These are phyloP conservation scores for Coniophora puteana DNA, from an alignment of 1,284 basidiomycete genomes.

Conservation along the genomic window DNA sequence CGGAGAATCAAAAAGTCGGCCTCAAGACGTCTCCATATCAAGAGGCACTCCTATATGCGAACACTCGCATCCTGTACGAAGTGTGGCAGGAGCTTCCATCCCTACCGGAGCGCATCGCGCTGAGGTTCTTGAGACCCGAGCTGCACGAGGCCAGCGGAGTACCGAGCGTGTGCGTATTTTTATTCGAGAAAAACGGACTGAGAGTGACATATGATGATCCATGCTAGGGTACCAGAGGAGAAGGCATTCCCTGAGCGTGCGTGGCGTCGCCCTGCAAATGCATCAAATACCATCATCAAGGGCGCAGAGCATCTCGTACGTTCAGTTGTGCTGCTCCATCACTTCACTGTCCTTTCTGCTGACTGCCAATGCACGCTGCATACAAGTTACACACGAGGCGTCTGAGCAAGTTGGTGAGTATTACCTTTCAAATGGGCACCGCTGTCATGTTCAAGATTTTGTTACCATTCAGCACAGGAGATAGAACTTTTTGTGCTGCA, in stretches of 20 bases:
- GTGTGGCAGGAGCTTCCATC: constrained; percentile 36
- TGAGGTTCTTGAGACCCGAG: constrained; percentile 56
- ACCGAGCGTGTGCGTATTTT: too few species aligned
- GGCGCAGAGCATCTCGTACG: constrained; percentile 55
- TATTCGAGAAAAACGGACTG: constrained; percentile 9
- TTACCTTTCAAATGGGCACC: too few species aligned
- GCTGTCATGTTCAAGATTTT: too few species aligned
- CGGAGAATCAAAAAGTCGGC: too few species aligned
- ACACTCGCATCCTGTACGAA: constrained; percentile 36
- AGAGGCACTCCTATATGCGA: constrained; percentile 51
- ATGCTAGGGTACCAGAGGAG: constrained; percentile 31
- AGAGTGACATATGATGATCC: background rate
- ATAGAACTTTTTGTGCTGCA: too few species aligned
- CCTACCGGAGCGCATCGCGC: constrained; percentile 42
- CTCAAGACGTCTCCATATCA: constrained; percentile 57
- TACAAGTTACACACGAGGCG: too few species aligned
- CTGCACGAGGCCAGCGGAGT: constrained; percentile 9
- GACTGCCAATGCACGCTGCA: too few species aligned
- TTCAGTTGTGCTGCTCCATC: too few species aligned
- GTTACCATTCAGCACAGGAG: too few species aligned
- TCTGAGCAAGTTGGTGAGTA: too few species aligned
- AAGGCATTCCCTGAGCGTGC: constrained; percentile 42
- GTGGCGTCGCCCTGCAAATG: constrained; percentile 53
- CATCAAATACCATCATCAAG: constrained; percentile 47
- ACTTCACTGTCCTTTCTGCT: too few species aligned